Evolutionary conservation across 441 rosid species (phyloP).

Genomic region (Populus hybrid): DNA sequence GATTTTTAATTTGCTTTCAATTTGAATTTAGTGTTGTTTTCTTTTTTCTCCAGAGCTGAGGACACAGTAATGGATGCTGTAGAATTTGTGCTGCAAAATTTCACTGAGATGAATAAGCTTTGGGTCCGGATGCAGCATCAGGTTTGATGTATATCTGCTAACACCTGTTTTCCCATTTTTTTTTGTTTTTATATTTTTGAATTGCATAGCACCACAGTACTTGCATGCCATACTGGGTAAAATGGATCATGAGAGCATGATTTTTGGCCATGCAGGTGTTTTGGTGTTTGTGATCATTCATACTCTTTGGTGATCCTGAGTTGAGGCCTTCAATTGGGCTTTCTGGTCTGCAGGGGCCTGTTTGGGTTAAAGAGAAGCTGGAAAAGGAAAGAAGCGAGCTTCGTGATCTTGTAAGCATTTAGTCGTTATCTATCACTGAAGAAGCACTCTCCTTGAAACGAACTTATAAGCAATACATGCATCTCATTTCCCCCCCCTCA

Average conservation of each 20-base stretch:
- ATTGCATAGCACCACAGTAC: conserved; percentile 27
- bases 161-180: conserved; percentile 24
- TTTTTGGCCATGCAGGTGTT: conserved; percentile 96
- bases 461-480: conserved; percentile 7
- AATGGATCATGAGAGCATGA: conserved; percentile 55
- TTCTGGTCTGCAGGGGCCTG: conserved; percentile 96
- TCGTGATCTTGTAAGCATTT: conserved; percentile 73
- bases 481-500: conserved; percentile 19
- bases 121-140: conserved; percentile 95
- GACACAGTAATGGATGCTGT: conserved; percentile 43
- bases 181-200: conserved; percentile 18
- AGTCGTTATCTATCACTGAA: conserved; percentile 21
- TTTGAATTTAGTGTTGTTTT: background rate
- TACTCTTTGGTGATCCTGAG: conserved; percentile 90
- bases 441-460: conserved; percentile 5
- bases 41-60: conserved; percentile 51
- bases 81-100: conserved; percentile 74
- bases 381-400: conserved; percentile 92
- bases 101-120: conserved; percentile 94
- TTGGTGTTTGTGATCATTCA: conserved; percentile 82
- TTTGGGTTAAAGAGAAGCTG: conserved; percentile 71
- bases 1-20: background rate
- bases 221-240: conserved; percentile 33
- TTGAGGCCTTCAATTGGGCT: conserved; percentile 87
- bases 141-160: conserved; percentile 49